Evolutionary conservation across 2,329 filamentous ascomycete genomes (phyloP), one percentile per base, ranked within the genome.

Genomic region (Calonectria hongkongensis): DNA sequence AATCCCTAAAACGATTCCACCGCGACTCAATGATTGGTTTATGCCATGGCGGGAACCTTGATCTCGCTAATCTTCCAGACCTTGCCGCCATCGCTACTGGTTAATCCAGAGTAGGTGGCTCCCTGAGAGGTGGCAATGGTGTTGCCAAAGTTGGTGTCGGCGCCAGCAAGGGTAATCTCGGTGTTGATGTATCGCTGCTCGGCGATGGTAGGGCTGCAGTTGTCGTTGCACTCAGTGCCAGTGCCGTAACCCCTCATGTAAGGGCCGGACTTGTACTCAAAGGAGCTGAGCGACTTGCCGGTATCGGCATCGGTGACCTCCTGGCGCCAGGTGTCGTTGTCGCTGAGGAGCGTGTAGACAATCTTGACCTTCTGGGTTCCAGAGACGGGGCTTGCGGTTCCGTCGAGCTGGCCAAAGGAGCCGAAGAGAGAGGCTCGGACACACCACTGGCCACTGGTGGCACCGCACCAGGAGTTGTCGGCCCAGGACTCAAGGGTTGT

Each of bases 291-390:
- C 21, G 25, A 3, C 33, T 60, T 56, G 30, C 75, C 74, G 1
- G 75, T 76, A 45, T 76, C 72, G 58, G 75, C 74, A 13, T 76
- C 75, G 36, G 72, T 75, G 45, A 74, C 75, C 3, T 47, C 48
- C 66, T 76, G 75, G n/a, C 66, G 68, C 75, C 75, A 76, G 33
- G 75, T 76, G 47, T 76, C 75, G 21, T 76, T 75, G 62, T 76
- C 75, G n/a, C n/a, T 25, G 30, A 68, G 74, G 25, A 76, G 75
- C 2, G 67, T 71, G 70, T 76, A 76, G 45, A 45, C 72, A 27
- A 76, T 76, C 70, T 75, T 75, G 70, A 76, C 69, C 72, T 75
- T 76, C n/a, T 76, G 75, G 65, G 67, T 48, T 4, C 74, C 75
- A 2, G 64, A 64, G 18, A 76, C 75, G 12, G 75, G 64, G 56